Conservation (phyloP, 2,329 filamentous ascomycete genomes). For the Pyrenochaeta sp. region DNA sequence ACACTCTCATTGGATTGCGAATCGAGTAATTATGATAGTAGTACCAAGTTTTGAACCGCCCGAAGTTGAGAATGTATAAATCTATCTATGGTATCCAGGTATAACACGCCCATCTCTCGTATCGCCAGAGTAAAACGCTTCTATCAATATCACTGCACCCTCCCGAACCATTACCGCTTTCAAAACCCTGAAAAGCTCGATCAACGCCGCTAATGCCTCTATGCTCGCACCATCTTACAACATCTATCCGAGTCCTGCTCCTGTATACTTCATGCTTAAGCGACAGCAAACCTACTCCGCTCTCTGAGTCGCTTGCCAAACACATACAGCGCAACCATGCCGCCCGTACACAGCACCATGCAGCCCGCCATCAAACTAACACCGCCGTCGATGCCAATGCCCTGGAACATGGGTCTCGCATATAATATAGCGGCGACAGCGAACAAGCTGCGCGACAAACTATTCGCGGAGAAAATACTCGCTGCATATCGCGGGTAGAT, state of each 20-base stretch:
- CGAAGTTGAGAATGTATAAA: no score
- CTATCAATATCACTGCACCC: no score
- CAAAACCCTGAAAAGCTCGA: background rate
- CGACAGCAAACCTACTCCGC: conserved; percentile 65
- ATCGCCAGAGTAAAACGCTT: no score
- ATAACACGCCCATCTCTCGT: no score
- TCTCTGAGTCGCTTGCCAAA: conserved; percentile 64
- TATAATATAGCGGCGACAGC: conserved; percentile 68
- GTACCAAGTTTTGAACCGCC: no score
- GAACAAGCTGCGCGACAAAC: conserved; percentile 63
- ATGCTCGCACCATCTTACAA: background rate
- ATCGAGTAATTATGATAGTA: no score
- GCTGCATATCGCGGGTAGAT: conserved; percentile 60
- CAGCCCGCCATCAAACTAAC: conserved; percentile 55
- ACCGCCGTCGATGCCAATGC: conserved; percentile 56
- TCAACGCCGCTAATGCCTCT: background rate
- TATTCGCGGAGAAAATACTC: conserved; percentile 68
- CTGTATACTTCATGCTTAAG: conserved; percentile 3
- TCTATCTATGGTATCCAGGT: no score
- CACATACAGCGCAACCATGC: conserved; percentile 66
- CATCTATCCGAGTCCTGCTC: background rate
- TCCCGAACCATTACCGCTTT: no score
- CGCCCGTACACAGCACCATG: conserved; percentile 54
- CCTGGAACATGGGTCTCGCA: conserved; percentile 65
- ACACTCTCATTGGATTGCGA: no score